Base-by-base conservation (phyloP, 1,284 basidiomycete genomes). In the Melampsora larici-populina region DNA sequence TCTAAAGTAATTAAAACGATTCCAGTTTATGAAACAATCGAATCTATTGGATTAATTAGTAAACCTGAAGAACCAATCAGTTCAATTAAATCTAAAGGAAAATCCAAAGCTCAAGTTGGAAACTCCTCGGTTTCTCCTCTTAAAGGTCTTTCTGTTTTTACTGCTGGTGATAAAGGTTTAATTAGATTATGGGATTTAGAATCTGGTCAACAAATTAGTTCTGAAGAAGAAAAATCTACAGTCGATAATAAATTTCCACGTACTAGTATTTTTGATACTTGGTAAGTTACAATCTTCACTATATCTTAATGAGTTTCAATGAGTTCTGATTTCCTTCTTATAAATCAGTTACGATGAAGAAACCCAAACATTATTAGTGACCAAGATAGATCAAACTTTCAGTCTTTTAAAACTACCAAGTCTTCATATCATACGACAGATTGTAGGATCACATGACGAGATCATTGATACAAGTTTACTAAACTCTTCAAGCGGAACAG, bases 381-480 rank as follows among this genome's bases (percentile, higher is more conserved):
- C 96, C 9, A 94, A 97, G 83, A 94, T 93, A 36, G 96, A 99
- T 84, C 96, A 98, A 86, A 98, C 97, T 81, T 92, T 99, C 80
- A 88, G 95, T 66, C 93, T 94, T 84, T 89, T 93, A 84, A 92
- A 91, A 1, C 85, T 94, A 9, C 84, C 86, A 8, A 87, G 88
- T 0, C 87, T 88, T 64, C 85, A 87, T 13, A 84, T 92, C 40
- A 86, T 88, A n/a, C 89, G 90, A n/a, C 95, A 97, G 81, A 85
- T 99, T 79, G 90, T 99, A 79, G 97, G 97, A 0, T 99, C 92
- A 87, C 98, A 99, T 84, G 97, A 99, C 84, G 95, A 99, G 84
- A 94, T 99, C 81, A 92, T 98, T 69, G 96, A 98, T 82, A 88
- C 89, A 11, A 87, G 88, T 26, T 93, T 93, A 85, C 87, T 99